These are phyloP conservation scores for Xylaria telfairii DNA, from an alignment of 495 filamentous ascomycete species.

Conservation along the genomic window DNA sequence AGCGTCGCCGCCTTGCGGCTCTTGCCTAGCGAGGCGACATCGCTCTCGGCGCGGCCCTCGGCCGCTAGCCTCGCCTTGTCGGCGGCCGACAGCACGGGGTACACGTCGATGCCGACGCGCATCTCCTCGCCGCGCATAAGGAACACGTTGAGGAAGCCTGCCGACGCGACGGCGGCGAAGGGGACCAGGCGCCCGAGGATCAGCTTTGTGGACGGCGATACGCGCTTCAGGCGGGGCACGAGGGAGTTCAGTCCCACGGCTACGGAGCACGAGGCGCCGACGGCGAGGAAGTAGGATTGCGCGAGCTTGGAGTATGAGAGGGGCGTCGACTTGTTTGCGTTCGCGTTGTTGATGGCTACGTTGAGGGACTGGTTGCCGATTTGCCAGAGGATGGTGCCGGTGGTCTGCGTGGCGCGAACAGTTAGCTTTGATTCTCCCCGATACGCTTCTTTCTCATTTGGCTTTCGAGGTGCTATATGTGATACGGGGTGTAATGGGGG, in stretches of 20 bases:
- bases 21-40: constrained; percentile 76
- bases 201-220: constrained; percentile 73
- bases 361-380: constrained; percentile 97
- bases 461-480: background rate
- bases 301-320: constrained; percentile 78
- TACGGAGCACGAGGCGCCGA: constrained; percentile 89
- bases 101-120: constrained; percentile 91
- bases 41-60: constrained; percentile 60
- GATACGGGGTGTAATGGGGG: constrained; percentile 19
- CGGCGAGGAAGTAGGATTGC: constrained; percentile 90
- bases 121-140: constrained; percentile 98
- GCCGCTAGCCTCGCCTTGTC: constrained; percentile 60
- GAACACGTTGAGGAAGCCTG: constrained; percentile 92
- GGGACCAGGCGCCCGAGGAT: constrained; percentile 85
- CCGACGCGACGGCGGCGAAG: constrained; percentile 91
- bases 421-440: constrained; percentile 15
- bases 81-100: constrained; percentile 68
- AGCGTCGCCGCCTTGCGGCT: constrained; percentile 83
- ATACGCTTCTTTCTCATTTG: background rate
- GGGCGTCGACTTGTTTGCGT: constrained; percentile 94
- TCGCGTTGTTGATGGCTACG: constrained; percentile 94
- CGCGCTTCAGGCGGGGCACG: constrained; percentile 80
- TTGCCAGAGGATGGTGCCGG: constrained; percentile 92
- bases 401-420: constrained; percentile 65
- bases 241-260: constrained; percentile 90